Evolutionary conservation across 2,329 filamentous ascomycete genomes (phyloP), one percentile per base, ranked within the genome.

Genomic region (Neobulgaria alba): DNA sequence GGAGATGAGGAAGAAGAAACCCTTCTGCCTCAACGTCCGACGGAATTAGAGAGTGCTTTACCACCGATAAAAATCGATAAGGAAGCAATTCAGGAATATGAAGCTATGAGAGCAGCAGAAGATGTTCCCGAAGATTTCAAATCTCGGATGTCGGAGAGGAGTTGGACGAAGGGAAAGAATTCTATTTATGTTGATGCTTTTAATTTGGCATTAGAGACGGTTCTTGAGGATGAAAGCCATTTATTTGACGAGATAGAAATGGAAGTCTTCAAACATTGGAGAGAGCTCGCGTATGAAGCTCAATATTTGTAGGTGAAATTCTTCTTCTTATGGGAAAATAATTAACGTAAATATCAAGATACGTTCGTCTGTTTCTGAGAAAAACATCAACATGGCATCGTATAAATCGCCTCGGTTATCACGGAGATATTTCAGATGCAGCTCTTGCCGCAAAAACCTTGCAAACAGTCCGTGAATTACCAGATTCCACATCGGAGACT

Each of bases 151-250:
- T 7, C 23, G 7, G 23, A 12, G 10, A 18, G 17, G 15, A 15
- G 10, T 45, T 95, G 86, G 86, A 63, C 79, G 3, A 77, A 72
- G 54, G 86, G 87, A 0, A 80, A 78, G 59, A 93, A 81, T 56
- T 96, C 89, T 1, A 86, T 98, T 41, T 98, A 98, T 55, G 87
- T 95, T 14, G 92, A 98, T 64, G 92, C 92, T 1, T 98, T 98
- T 68, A 95, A 95, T 56, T 69, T 96, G 10, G 87, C 90, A 2
- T 67, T 98, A 36, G 81, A 90, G 44, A 95, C 86, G 0, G 92
- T 98, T 3, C 65, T 96, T 10, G 79, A 86, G 36, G 86, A 96
- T 42, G 92, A 98, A 62, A 73, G 76, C 1, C 86, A 95, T 62
- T 67, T 98, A 0, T 98, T 96, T 58, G 75, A 92, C 54, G 75